Percentiles rank a stretch among this genome's conserved stretches.
Conservation (phyloP, 495 filamentous ascomycete species). For the Elaphomyces granulatus region DNA sequence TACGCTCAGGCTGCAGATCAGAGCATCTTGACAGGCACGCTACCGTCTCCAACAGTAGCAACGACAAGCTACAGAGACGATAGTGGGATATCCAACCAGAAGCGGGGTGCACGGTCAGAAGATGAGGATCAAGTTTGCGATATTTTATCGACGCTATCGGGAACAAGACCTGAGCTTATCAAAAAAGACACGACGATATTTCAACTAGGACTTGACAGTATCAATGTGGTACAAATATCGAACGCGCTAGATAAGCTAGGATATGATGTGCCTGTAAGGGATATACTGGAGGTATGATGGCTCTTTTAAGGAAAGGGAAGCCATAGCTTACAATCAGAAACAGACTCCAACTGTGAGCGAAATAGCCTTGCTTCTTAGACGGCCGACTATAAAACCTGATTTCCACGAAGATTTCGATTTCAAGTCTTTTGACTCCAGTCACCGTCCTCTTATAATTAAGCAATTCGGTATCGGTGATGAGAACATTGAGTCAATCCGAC, state of each 20-base stretch:
- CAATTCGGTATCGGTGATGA: conserved; percentile 9
- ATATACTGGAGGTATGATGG: conserved; percentile 45
- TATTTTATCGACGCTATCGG: conserved; percentile 42
- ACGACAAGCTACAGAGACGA: no score
- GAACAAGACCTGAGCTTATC: conserved; percentile 30
- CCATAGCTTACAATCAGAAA: conserved; percentile 44
- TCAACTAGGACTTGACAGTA: conserved; percentile 30
- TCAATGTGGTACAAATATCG: conserved; percentile 43
- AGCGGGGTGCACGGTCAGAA: conserved; percentile 41
- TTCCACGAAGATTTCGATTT: conserved; percentile 12
- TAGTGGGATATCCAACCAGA: no score
- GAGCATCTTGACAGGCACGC: not conserved
- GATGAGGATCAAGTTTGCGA: conserved; percentile 37
- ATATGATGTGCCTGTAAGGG: conserved; percentile 43
- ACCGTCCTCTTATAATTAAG: conserved; percentile 36
- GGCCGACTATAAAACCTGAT: conserved; percentile 3
- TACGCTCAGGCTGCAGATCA: conserved; percentile 18
- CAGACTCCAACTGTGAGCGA: conserved; percentile 32
- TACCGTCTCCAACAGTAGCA: no score
- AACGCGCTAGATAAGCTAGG: conserved; percentile 44
- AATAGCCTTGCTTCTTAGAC: conserved; percentile 15
- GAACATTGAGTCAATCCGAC: conserved; percentile 18
- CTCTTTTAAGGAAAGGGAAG: conserved; percentile 8
- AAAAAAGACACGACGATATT: conserved; percentile 37
- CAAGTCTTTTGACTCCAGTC: conserved; percentile 34